Evolutionary conservation across 2,329 filamentous ascomycete species (phyloP), one percentile per base, ranked within the genome.

Genomic region (Coniella lustricola): DNA sequence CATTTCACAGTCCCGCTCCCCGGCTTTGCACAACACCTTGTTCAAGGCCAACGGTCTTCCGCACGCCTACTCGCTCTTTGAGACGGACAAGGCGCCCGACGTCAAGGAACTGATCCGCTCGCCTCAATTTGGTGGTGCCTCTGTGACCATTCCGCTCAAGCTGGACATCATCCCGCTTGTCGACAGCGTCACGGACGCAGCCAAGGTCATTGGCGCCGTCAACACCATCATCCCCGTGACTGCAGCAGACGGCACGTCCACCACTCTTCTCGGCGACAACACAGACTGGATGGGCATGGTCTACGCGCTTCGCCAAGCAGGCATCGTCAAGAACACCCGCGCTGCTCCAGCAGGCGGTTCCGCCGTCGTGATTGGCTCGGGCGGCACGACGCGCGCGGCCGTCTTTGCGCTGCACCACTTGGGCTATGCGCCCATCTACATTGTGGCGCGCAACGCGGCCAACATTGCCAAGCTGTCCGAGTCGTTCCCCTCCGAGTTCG

Each of bases 221-320:
- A 98, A 98, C 70, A 98, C 93, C 16, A 85, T 98, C 59, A 80
- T 95, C 22, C 83, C 86, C 0, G 62, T 79, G 3, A 42, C 44
- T 13, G 61, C 62, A 21, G 62, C 68, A 7, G 70, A 64, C 3
- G 71, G 68, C 3, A 66, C 72, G 47, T 67, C 67, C 25, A 29
- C 25, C 25, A 29, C 73, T 18, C 78, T 97, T 3, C 65, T 87
- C 14, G 93, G 93, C 37, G 87, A 90, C 63, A 98, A 98, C 67
- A 98, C 93, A 12, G 93, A 98, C 70, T 98, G 90, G 85, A 78
- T 82, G 60, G 93, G 93, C 54, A 98, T 98, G 82, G 81, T 86
- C 2, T 80, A 85, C 57, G 84, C 87, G 3, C 77, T 98, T 17
- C 80, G 77, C 49, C 79, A 79, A 36, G 82, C 81, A 2, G 87